A percentile compares a stretch with the other conserved stretches of the same genome.
Evolutionary conservation across 306 rosid genomes (phyloP).

Genomic region (Quillaja saponaria): DNA sequence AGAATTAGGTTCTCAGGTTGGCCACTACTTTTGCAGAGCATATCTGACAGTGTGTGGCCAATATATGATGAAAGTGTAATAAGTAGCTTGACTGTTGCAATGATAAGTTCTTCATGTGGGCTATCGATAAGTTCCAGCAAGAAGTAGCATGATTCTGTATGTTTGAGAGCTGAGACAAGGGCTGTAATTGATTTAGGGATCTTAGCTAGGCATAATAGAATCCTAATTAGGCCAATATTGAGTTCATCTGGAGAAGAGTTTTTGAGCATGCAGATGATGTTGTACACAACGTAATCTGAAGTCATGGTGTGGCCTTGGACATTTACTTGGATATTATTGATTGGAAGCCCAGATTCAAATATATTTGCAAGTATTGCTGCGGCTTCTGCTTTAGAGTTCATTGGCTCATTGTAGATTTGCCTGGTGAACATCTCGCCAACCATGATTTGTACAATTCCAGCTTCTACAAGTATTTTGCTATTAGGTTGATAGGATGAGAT

Average conservation of each 20-base stretch:
- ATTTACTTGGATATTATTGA: slow-evolving; percentile 37
- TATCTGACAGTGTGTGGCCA: slow-evolving; percentile 37
- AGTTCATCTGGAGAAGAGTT: slow-evolving; percentile 49
- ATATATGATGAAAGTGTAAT: slow-evolving; percentile 40
- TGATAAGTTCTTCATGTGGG: slow-evolving; percentile 34
- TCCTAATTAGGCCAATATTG: slow-evolving; percentile 36
- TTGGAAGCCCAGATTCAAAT: slow-evolving; percentile 35
- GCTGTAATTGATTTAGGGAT: slow-evolving; percentile 32
- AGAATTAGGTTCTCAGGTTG: slow-evolving; percentile 40
- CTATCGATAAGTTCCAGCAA: slow-evolving; percentile 38
- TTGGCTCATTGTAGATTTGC: slow-evolving; percentile 38
- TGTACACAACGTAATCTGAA: slow-evolving; percentile 43
- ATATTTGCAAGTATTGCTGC: slow-evolving; percentile 50
- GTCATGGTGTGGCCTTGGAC: slow-evolving; percentile 40
- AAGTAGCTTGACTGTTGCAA: slow-evolving; percentile 38
- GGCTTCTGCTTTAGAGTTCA: slow-evolving; percentile 43
- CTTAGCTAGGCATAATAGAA: slow-evolving; percentile 37
- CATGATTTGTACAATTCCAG: slow-evolving; percentile 44
- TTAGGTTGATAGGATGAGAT: slow-evolving; percentile 44
- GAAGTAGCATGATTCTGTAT: slow-evolving; percentile 39
- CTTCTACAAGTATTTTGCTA: slow-evolving; percentile 35
- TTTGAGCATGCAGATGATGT: slow-evolving; percentile 41
- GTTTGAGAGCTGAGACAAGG: slow-evolving; percentile 35
- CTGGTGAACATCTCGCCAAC: slow-evolving; percentile 51
- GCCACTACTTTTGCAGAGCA: slow-evolving; percentile 39